Conservation (phyloP, 2,329 filamentous ascomycete species). For the Samsoniella hepiali region DNA sequence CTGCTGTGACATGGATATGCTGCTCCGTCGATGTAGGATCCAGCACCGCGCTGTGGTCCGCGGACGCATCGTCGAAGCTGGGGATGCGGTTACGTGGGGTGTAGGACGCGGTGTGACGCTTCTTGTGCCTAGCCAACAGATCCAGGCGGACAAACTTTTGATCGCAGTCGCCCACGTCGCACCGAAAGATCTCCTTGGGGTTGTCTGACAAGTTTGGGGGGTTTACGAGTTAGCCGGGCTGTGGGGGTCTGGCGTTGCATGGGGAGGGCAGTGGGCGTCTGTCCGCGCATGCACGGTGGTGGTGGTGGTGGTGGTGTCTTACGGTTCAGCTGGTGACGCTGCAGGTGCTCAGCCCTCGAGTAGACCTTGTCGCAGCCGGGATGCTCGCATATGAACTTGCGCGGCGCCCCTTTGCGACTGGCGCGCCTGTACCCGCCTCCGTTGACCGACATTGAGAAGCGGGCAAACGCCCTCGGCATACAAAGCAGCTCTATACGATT, state of each 20-base stretch:
- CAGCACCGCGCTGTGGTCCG: slow-evolving; percentile 20
- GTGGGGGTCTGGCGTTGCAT: slow-evolving; percentile 18
- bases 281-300: slow-evolving; percentile 19
- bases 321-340: slow-evolving; percentile 81
- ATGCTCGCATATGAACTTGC: slow-evolving; percentile 61
- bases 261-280: slow-evolving; percentile 6
- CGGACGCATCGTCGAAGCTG: slow-evolving; percentile 42
- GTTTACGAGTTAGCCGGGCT: slow-evolving; percentile 18
- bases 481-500: neutral
- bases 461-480: neutral
- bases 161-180: slow-evolving; percentile 71
- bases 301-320: slow-evolving; percentile 34
- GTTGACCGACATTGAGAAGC: slow-evolving; percentile 10
- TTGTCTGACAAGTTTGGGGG: slow-evolving; percentile 51
- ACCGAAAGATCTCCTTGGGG: slow-evolving; percentile 75
- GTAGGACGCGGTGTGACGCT: slow-evolving; percentile 58
- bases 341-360: slow-evolving; percentile 76
- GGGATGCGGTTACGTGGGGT: slow-evolving; percentile 49
- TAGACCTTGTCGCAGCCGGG: slow-evolving; percentile 76
- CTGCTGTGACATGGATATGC: neutral
- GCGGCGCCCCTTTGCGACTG: slow-evolving; percentile 48
- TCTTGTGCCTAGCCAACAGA: slow-evolving; percentile 66
- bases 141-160: slow-evolving; percentile 78
- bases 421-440: slow-evolving; percentile 46
- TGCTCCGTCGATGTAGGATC: neutral